phyloP scores from a whole-genome alignment of 495 filamentous ascomycete species.

The Neurospora intermedia region DNA sequence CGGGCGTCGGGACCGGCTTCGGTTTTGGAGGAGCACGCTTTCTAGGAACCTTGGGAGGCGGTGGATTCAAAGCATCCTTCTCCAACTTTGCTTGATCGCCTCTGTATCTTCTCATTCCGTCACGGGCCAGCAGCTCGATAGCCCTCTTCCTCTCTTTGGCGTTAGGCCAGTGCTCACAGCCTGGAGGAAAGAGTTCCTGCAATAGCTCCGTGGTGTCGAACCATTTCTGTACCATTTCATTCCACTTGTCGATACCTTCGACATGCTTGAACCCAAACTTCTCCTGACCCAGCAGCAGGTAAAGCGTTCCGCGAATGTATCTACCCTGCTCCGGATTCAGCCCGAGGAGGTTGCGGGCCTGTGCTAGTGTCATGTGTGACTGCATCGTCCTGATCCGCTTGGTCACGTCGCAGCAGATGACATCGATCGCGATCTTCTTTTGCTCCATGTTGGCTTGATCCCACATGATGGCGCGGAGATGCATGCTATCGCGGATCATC shows the following conservation, averaged over 20 bases:
- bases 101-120: constrained; percentile 64
- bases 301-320: constrained; percentile 53
- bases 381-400: constrained; percentile 61
- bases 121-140: constrained; percentile 57
- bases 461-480: constrained; percentile 57
- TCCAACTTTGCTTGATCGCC: constrained; percentile 37
- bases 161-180: constrained; percentile 38
- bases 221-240: constrained; percentile 59
- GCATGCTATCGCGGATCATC: constrained; percentile 52
- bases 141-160: constrained; percentile 51
- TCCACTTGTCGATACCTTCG: constrained; percentile 62
- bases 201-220: constrained; percentile 47
- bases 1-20: not conserved
- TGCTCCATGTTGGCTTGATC: constrained; percentile 32
- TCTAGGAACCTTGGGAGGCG: constrained; percentile 2
- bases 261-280: constrained; percentile 66
- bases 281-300: constrained; percentile 53
- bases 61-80: constrained; percentile 32
- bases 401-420: constrained; percentile 72
- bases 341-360: constrained; percentile 61
- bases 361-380: constrained; percentile 54
- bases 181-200: constrained; percentile 44
- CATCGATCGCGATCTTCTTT: constrained; percentile 54
- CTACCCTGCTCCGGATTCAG: constrained; percentile 63
- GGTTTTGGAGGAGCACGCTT: constrained; percentile 2